Evolutionary conservation across 148 eudicot genomes (phyloP), one percentile per base, ranked within the genome.

Genomic region (Rhododendron henanense): DNA sequence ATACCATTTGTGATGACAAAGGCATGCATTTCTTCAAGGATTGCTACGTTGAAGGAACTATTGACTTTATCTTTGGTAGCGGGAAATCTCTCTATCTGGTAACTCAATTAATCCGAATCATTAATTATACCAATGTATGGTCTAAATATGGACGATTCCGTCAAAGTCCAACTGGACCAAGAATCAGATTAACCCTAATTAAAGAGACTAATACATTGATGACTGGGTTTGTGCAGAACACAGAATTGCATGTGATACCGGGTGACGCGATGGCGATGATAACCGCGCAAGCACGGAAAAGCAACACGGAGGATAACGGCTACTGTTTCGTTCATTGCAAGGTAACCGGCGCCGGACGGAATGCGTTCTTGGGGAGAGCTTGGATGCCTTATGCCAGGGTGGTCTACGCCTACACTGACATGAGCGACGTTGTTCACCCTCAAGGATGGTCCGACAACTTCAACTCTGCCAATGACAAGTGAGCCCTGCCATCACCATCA

Each of bases 31-130:
- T 91, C 65, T 93, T 87, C 59, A 88, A 92, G 83, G 90, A 91
- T 25, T 94, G 93, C 55, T 89, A 90, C 75, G 87, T 94, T 47
- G 92, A 94, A 84, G 95, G 97, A 44, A 93, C 94, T 0, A 89
- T 91, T 28, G 95, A 94, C 88, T 93, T 93, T 81, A 91, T 94
- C 59, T 94, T 90, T 78, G 95, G 95, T 15, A 59, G 25, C 14
- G 94, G 91, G 7, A 90, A 88, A 88, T 91, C 95, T 39, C 35
- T 94, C 41, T 94, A 88, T 65, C 48, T 93, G 92, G 96, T 94
- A 41, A 41, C 45, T 41, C 45, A 41, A 41, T 41, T 41, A 47
- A 47, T 47, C 11, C 0, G 10, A 7, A 47, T 47, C 3, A 47
- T 47, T 9, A 47, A 47, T 47, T 47, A 47, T 47, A 47, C 10